phyloP scores from a whole-genome alignment of 495 filamentous ascomycete genomes.

The Trichoderma orchidacearum region DNA sequence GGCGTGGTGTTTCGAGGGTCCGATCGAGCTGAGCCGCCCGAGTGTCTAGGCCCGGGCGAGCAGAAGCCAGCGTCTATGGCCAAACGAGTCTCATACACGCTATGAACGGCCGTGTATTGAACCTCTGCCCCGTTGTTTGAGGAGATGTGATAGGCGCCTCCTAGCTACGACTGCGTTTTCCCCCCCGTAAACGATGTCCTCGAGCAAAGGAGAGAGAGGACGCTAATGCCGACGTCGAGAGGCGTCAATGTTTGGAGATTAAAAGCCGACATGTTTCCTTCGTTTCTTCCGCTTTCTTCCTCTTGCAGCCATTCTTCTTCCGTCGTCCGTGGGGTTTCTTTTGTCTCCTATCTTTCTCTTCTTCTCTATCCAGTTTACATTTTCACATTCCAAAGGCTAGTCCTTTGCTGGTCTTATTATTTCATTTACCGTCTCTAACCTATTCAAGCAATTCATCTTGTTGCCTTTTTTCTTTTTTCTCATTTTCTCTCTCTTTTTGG shows the following conservation, averaged over 20 bases:
- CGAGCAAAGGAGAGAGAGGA: not conserved
- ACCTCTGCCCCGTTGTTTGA: not conserved
- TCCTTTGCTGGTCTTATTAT: not conserved
- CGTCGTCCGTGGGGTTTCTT: not conserved
- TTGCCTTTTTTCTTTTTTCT: constrained; percentile 10
- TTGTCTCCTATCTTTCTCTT: not conserved
- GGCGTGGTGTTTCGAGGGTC: not conserved
- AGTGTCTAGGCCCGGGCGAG: not conserved
- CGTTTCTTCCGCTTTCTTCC: constrained; percentile 9
- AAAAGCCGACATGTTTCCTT: constrained; percentile 5
- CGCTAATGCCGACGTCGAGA: not conserved
- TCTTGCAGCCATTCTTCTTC: constrained; percentile 11
- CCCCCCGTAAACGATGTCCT: not conserved
- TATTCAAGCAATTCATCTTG: not conserved
- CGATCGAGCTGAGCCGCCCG: not conserved
- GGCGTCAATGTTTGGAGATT: not conserved
- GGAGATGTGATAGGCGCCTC: not conserved
- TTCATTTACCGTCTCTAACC: not conserved
- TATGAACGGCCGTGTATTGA: not conserved
- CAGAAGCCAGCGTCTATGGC: not conserved
- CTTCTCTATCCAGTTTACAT: constrained; percentile 1
- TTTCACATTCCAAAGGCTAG: not conserved
- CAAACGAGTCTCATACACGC: not conserved
- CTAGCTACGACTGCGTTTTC: not conserved
- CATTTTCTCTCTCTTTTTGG: constrained; percentile 9